These are phyloP conservation scores for Microbotryum saponariae DNA, from an alignment of 1,284 basidiomycete species.

Conservation along the genomic window DNA sequence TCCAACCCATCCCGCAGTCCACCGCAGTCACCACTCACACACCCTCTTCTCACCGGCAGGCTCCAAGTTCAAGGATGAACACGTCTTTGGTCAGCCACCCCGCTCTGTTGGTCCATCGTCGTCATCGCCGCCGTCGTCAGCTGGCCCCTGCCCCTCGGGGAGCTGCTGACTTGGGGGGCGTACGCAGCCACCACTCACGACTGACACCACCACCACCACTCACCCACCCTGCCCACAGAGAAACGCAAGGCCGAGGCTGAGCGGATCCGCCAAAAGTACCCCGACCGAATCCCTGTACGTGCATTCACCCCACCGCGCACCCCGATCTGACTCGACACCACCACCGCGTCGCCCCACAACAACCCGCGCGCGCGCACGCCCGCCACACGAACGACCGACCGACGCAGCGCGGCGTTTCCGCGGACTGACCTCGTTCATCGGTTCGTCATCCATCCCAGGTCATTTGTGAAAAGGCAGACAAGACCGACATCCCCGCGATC, in stretches of 20 bases:
- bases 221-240: conserved; percentile 51
- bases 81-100: conserved; percentile 75
- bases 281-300: conserved; percentile 92
- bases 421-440: not conserved
- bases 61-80: conserved; percentile 99
- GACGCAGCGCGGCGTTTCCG: not conserved
- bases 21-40: too few relatives aligned
- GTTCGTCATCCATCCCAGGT: conserved; percentile 53
- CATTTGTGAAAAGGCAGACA: conserved; percentile 99
- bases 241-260: conserved; percentile 79
- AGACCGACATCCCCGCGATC: conserved; percentile 96
- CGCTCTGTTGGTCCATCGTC: not conserved
- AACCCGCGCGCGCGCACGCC: not conserved
- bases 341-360: not conserved
- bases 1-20: too few relatives aligned
- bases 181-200: too few relatives aligned
- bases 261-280: conserved; percentile 96
- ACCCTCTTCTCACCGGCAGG: conserved; percentile 37
- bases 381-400: too few relatives aligned
- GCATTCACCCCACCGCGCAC: conserved; percentile 3
- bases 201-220: not conserved
- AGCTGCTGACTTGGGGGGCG: too few relatives aligned
- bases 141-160: not conserved
- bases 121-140: not conserved
- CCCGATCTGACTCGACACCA: not conserved